These are phyloP conservation scores for Umbelopsis sp. DNA, from an alignment of 371 early-diverging fungal species.

Conservation along the genomic window DNA sequence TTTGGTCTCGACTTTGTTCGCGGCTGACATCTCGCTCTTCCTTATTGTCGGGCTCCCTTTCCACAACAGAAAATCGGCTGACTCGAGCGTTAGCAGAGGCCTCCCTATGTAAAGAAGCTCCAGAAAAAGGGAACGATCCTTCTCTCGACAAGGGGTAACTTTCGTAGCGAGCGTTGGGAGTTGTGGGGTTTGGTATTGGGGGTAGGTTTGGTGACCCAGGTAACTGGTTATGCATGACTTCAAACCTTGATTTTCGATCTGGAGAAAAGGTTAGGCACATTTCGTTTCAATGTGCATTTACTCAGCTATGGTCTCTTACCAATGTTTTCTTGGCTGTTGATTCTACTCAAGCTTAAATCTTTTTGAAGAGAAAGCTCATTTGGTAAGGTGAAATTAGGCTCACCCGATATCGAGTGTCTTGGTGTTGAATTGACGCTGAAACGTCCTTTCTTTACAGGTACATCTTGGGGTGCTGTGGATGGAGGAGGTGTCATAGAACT, in stretches of 20 bases:
- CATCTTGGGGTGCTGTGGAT: slow-evolving; percentile 23
- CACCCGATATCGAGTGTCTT: slow-evolving; percentile 4
- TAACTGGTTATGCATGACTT: slow-evolving; percentile 28
- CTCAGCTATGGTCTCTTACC: not conserved
- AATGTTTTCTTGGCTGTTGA: slow-evolving; percentile 2
- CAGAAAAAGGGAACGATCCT: slow-evolving; percentile 25
- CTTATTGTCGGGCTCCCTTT: not conserved
- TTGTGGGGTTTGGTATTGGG: slow-evolving; percentile 18
- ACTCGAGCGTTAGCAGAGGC: slow-evolving; percentile 22
- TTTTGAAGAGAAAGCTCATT: slow-evolving; percentile 10
- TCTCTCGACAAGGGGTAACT: slow-evolving; percentile 32
- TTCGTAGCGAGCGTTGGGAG: slow-evolving; percentile 18
- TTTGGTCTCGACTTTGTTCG: not conserved
- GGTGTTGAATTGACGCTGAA: slow-evolving; percentile 41
- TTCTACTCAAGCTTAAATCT: slow-evolving; percentile 8
- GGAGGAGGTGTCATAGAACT: slow-evolving; percentile 13
- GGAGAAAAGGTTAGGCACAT: slow-evolving; percentile 23
- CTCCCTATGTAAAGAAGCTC: slow-evolving; percentile 23
- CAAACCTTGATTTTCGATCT: slow-evolving; percentile 36
- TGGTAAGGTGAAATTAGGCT: slow-evolving; percentile 10
- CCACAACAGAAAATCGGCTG: slow-evolving; percentile 39
- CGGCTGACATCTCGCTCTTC: not conserved
- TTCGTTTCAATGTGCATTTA: not conserved
- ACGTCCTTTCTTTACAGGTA: slow-evolving; percentile 33
- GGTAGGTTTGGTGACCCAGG: slow-evolving; percentile 9